phyloP scores from a whole-genome alignment of 176 grass and related monocot genomes.

The sorghum (Sorghum bicolor) region Sorghum_bicolor_NCBIv3 NC_012875.2:48929001-48929500 shows the following conservation, averaged over 20 bases:
- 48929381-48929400: neutral
- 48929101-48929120: neutral
- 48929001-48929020: neutral
- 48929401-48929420: neutral
- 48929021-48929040: neutral
- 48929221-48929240: neutral
- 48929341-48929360: neutral
- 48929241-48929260: neutral
- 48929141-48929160: neutral
- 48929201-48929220: neutral
- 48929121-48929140: neutral
- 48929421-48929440: neutral
- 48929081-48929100: neutral
- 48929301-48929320: neutral
- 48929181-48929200: neutral
- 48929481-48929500: slow-evolving; percentile 90
- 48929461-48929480: slow-evolving; percentile 62
- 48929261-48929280: neutral
- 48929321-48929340: slow-evolving; percentile 3
- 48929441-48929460: slow-evolving; percentile 1
- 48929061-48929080: neutral
- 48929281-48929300: neutral
- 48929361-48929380: neutral
- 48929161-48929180: neutral
- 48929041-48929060: neutral